Conservation (phyloP, 495 filamentous ascomycete genomes). For the Lophiostoma macrostomum region DNA sequence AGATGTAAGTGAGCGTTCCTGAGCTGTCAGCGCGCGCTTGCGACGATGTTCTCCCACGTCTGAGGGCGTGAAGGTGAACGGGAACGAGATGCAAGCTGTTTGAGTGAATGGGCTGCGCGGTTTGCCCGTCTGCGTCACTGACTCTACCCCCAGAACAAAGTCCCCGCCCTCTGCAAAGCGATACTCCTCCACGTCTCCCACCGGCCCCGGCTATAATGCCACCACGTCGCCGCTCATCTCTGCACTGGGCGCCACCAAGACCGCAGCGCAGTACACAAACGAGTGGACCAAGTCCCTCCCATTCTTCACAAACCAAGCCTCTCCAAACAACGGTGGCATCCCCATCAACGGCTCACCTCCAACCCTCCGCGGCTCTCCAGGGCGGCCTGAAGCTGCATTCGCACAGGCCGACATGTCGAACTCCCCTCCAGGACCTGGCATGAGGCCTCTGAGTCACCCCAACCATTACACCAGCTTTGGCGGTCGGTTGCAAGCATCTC, state of each 20-base stretch:
- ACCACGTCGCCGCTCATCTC: constrained; percentile 36
- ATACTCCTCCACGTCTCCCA: constrained; percentile 23
- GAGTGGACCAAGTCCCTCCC: constrained; percentile 40
- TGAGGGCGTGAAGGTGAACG: too few species aligned
- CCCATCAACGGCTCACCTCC: constrained; percentile 35
- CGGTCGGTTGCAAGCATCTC: constrained; percentile 34
- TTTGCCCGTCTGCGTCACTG: constrained; percentile 5
- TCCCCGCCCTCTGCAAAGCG: constrained; percentile 25
- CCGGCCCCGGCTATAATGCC: constrained; percentile 30
- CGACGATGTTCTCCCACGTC: too few species aligned
- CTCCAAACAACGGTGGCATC: constrained; percentile 25
- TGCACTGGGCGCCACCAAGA: constrained; percentile 31
- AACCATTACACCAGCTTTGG: constrained; percentile 35
- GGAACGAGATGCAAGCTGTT: neutral
- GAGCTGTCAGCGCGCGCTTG: too few species aligned
- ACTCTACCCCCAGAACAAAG: constrained; percentile 29
- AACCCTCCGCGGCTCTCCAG: constrained; percentile 25
- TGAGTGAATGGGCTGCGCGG: neutral
- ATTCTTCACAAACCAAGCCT: constrained; percentile 30
- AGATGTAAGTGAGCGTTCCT: constrained; percentile 31
- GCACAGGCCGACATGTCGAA: constrained; percentile 25
- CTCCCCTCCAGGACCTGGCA: constrained; percentile 24
- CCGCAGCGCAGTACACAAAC: constrained; percentile 36
- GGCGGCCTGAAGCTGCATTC: constrained; percentile 18
- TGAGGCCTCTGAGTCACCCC: constrained; percentile 36